phyloP scores from a whole-genome alignment of 2,329 filamentous ascomycete genomes.

The Aplosporella prunicola region DNA sequence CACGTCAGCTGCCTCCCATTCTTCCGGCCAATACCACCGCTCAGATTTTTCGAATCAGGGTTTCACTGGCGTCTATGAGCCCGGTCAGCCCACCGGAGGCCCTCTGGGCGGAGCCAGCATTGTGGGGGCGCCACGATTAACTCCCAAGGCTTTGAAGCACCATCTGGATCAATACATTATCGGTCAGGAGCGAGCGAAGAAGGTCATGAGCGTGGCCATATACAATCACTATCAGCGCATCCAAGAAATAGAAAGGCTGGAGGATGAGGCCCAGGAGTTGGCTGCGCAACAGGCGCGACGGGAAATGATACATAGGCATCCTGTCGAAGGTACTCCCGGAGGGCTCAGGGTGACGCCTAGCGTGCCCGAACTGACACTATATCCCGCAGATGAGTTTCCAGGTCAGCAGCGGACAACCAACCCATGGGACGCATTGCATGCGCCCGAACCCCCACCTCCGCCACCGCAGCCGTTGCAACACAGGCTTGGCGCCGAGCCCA shows the following conservation, averaged over 20 bases:
- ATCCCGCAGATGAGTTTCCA: conserved; percentile 48
- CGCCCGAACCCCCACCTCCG: conserved; percentile 14
- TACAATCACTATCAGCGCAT: conserved; percentile 95
- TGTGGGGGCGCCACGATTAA: conserved; percentile 49
- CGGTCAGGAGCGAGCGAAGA: conserved; percentile 89
- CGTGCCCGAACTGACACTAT: conserved; percentile 3
- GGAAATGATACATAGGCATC: conserved; percentile 60
- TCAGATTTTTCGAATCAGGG: conserved; percentile 55
- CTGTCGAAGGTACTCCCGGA: conserved; percentile 57
- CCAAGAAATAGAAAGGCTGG: conserved; percentile 61
- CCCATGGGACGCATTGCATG: conserved; percentile 15
- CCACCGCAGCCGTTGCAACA: conserved; percentile 17
- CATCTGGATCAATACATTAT: conserved; percentile 94
- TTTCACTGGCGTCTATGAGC: conserved; percentile 54
- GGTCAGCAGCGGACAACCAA: conserved; percentile 48
- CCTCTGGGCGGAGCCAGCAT: conserved; percentile 52
- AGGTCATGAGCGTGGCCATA: conserved; percentile 82
- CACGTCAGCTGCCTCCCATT: conserved; percentile 25
- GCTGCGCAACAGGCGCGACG: conserved; percentile 61
- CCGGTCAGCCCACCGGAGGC: conserved; percentile 51
- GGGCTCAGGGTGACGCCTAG: not conserved
- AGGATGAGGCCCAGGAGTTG: conserved; percentile 69
- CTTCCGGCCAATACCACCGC: conserved; percentile 45
- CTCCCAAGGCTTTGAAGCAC: conserved; percentile 64
- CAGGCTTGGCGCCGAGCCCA: conserved; percentile 26